Evolutionary conservation across 805 yeast species (phyloP).

Genomic region (Geotrichum ghanense): DNA sequence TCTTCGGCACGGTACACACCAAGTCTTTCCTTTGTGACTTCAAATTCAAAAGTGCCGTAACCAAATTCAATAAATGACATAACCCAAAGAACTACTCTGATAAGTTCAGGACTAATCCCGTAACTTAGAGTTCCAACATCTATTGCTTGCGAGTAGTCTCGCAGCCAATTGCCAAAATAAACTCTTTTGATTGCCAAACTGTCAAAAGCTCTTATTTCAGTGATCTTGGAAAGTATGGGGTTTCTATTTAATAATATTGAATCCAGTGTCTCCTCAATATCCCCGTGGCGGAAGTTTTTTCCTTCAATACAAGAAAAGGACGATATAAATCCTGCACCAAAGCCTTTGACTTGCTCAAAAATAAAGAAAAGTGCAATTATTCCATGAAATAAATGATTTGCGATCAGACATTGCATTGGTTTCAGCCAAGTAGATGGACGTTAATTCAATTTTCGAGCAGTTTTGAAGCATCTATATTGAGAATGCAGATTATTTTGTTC

Average conservation of each 20-base stretch:
- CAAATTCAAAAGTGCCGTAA: slow-evolving; percentile 18
- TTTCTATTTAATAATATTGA: slow-evolving; percentile 10
- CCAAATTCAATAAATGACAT: slow-evolving; percentile 16
- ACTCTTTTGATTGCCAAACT: slow-evolving; percentile 14
- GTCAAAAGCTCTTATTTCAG: slow-evolving; percentile 15
- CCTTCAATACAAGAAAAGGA: slow-evolving; percentile 16
- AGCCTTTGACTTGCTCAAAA: slow-evolving; percentile 9
- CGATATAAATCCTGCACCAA: slow-evolving; percentile 19
- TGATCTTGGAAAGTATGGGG: slow-evolving; percentile 9
- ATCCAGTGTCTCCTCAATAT: slow-evolving; percentile 17
- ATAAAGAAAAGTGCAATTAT: neutral
- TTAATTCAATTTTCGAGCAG: too few species aligned
- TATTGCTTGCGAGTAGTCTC: slow-evolving; percentile 20
- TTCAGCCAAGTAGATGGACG: too few species aligned
- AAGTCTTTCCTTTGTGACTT: slow-evolving; percentile 15
- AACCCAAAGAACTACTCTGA: slow-evolving; percentile 15
- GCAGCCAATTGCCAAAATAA: slow-evolving; percentile 19
- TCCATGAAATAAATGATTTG: too few species aligned
- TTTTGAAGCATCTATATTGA: too few species aligned
- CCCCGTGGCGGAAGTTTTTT: slow-evolving; percentile 18
- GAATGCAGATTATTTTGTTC: too few species aligned
- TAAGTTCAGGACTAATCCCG: slow-evolving; percentile 12
- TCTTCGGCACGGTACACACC: slow-evolving; percentile 18
- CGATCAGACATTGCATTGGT: too few species aligned
- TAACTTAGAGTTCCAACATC: slow-evolving; percentile 15